A percentile compares a stretch with the other conserved stretches of the same genome.
phyloP scores from a whole-genome alignment of 2,329 filamentous ascomycete genomes.

The Monilinia fructicola region DNA sequence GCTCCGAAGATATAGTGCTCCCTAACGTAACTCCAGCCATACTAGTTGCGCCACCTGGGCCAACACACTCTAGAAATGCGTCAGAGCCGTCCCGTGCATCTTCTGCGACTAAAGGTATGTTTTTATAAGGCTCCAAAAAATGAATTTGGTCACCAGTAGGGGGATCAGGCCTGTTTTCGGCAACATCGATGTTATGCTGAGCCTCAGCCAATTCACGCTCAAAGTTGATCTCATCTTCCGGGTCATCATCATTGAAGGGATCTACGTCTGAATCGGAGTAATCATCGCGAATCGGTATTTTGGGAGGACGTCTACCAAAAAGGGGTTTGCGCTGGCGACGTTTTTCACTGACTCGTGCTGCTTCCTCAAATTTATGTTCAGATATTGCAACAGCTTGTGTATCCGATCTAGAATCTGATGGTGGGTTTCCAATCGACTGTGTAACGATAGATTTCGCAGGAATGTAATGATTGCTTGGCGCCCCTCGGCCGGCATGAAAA shows the following conservation, averaged over 20 bases:
- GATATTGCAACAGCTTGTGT: neutral
- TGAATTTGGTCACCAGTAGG: constrained; percentile 24
- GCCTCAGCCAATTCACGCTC: constrained; percentile 38
- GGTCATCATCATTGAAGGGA: constrained; percentile 38
- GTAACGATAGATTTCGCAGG: constrained; percentile 4
- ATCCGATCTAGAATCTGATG: neutral
- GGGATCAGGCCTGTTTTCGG: constrained; percentile 30
- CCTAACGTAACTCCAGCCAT: neutral
- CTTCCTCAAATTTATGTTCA: constrained; percentile 10
- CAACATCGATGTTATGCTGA: constrained; percentile 30
- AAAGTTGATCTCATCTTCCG: constrained; percentile 36
- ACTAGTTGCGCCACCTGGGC: neutral
- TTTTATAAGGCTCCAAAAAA: constrained; percentile 31
- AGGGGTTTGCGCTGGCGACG: constrained; percentile 28
- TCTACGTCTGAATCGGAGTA: constrained; percentile 37
- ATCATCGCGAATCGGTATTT: constrained; percentile 25
- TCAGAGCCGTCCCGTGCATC: constrained; percentile 2
- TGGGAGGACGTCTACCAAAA: constrained; percentile 29
- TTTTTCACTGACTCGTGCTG: neutral
- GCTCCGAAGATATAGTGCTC: neutral
- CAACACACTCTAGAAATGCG: neutral
- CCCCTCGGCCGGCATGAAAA: constrained; percentile 21
- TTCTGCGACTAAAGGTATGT: constrained; percentile 19
- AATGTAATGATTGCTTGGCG: constrained; percentile 9
- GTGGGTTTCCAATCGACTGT: neutral